phyloP scores from a whole-genome alignment of 2,329 filamentous ascomycete genomes.

The Cercospora janseana region DNA sequence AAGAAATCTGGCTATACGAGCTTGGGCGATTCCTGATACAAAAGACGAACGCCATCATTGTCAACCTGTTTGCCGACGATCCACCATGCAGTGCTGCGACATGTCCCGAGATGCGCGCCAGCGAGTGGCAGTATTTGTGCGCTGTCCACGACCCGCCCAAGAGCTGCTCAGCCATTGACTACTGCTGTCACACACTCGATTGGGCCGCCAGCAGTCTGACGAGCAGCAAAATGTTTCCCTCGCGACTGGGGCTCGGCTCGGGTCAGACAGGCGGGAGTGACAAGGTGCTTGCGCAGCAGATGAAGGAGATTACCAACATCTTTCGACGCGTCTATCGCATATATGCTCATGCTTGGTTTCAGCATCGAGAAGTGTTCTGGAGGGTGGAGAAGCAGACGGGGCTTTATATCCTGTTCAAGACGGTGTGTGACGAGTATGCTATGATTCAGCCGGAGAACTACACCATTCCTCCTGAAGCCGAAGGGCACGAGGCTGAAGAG shows the following conservation, averaged over 20 bases:
- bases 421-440: conserved; percentile 87
- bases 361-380: conserved; percentile 94
- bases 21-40: conserved; percentile 93
- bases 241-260: conserved; percentile 64
- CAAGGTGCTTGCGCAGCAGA: conserved; percentile 52
- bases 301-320: conserved; percentile 88
- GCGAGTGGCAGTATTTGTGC: conserved; percentile 98
- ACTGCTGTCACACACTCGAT: conserved; percentile 97
- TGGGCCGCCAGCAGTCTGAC: conserved; percentile 95
- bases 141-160: conserved; percentile 96
- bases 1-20: conserved; percentile 94
- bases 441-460: conserved; percentile 92
- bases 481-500: conserved; percentile 64
- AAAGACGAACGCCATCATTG: conserved; percentile 88
- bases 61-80: conserved; percentile 86
- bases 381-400: conserved; percentile 86
- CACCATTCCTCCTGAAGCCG: conserved; percentile 88
- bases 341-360: conserved; percentile 98
- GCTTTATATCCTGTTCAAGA: conserved; percentile 95
- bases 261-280: conserved; percentile 32
- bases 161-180: conserved; percentile 96
- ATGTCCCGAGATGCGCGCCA: conserved; percentile 97
- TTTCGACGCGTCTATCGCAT: conserved; percentile 93
- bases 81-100: conserved; percentile 86
- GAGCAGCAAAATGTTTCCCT: conserved; percentile 92